A percentile compares a stretch with the other conserved stretches of the same genome.
Evolutionary conservation across 176 grass and related monocot species (phyloP).

Genomic region (Avena atlantica): DNA sequence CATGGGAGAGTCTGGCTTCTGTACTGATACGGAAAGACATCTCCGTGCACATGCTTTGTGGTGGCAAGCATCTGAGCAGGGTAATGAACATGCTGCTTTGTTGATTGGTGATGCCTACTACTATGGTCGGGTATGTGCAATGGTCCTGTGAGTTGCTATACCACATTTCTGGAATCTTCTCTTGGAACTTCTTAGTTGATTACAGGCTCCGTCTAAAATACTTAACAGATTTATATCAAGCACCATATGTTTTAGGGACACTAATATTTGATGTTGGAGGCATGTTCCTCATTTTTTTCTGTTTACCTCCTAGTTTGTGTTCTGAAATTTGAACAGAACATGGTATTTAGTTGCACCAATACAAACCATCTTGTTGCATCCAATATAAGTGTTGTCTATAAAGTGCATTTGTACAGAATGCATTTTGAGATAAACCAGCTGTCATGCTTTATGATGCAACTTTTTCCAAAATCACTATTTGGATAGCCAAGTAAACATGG

Average conservation of each 20-base stretch:
- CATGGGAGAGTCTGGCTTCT: constrained; percentile 93
- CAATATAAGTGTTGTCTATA: constrained; percentile 16
- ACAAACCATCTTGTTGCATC: not conserved
- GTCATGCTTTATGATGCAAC: constrained; percentile 9
- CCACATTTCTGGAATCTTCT: constrained; percentile 23
- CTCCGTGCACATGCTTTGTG: constrained; percentile 91
- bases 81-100: constrained; percentile 98
- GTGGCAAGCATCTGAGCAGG: constrained; percentile 99
- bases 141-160: constrained; percentile 28
- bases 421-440: constrained; percentile 21
- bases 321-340: constrained; percentile 6
- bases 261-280: constrained; percentile 7
- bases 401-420: not conserved
- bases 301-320: constrained; percentile 5
- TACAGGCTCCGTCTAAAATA: not conserved
- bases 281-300: constrained; percentile 14
- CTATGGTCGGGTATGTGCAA: constrained; percentile 87
- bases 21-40: constrained; percentile 90
- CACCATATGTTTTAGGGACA: not conserved
- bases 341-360: constrained; percentile 11
- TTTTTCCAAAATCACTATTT: constrained; percentile 21
- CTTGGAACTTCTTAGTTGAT: not conserved
- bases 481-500: constrained; percentile 1
- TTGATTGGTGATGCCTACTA: constrained; percentile 99
- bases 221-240: constrained; percentile 36